phyloP scores from a whole-genome alignment of 805 yeast genomes.

The Kazachstania psychrophila region DNA sequence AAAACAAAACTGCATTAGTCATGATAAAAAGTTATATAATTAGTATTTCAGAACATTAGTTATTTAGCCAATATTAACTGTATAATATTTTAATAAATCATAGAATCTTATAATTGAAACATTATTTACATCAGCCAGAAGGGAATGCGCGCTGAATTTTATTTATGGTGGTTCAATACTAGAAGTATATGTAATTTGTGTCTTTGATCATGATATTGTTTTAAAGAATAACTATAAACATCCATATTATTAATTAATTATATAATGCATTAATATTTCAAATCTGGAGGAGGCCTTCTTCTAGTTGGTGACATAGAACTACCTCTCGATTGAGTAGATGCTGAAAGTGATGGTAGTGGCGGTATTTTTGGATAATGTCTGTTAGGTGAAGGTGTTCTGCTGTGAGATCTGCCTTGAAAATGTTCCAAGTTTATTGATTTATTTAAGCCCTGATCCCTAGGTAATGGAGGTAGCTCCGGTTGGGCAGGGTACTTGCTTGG shows the following conservation, averaged over 20 bases:
- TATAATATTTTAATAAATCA: no score
- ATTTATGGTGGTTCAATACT: no score
- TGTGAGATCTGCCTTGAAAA: neutral
- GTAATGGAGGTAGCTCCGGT: conserved; percentile 24
- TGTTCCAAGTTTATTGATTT: no score
- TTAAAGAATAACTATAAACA: neutral
- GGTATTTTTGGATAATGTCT: conserved; percentile 13
- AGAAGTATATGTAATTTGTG: no score
- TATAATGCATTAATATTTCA: no score
- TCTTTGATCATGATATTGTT: conserved; percentile 1
- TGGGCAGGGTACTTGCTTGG: conserved; percentile 8
- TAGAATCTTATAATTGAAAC: no score
- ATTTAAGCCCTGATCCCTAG: conserved; percentile 2
- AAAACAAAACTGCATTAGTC: neutral
- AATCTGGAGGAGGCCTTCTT: conserved; percentile 17
- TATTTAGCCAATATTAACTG: no score
- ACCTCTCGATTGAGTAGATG: conserved; percentile 3
- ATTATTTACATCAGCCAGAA: no score
- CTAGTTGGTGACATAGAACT: conserved; percentile 14
- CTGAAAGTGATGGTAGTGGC: conserved; percentile 12
- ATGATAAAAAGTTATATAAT: no score
- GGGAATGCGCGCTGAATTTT: no score
- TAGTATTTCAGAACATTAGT: no score
- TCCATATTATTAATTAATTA: neutral
- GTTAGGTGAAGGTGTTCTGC: neutral